Evolutionary conservation across 768 basidiomycete genomes (phyloP).

Genomic region (Termitomyces sp.): DNA sequence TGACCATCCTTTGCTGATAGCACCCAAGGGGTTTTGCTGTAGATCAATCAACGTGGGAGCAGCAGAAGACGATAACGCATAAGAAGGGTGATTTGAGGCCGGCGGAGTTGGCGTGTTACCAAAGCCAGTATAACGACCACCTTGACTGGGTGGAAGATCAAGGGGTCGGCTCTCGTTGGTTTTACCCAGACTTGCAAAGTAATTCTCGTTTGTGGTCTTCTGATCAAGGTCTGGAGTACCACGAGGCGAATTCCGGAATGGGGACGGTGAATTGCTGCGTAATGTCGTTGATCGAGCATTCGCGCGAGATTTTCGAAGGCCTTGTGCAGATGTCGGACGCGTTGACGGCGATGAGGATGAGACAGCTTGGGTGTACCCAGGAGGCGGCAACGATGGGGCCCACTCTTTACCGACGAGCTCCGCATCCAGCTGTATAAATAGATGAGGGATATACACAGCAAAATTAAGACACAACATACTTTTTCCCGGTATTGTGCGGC

Average conservation of each 20-base stretch:
- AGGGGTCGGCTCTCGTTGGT: constrained; percentile 74
- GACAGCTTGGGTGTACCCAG: constrained; percentile 30
- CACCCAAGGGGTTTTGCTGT: constrained; percentile 80
- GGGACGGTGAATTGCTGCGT: constrained; percentile 50
- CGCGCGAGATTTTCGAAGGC: constrained; percentile 83
- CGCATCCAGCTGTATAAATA: constrained; percentile 62
- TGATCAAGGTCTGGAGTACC: constrained; percentile 49
- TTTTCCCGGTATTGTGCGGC: constrained; percentile 94
- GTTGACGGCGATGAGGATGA: constrained; percentile 41
- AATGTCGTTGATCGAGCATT: constrained; percentile 48
- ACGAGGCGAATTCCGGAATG: constrained; percentile 40
- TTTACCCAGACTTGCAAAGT: constrained; percentile 78
- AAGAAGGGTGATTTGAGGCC: constrained; percentile 57
- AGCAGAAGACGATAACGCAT: constrained; percentile 68
- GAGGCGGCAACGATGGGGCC: constrained; percentile 70
- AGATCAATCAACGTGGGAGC: constrained; percentile 77
- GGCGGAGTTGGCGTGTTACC: constrained; percentile 75
- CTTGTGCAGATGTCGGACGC: constrained; percentile 71
- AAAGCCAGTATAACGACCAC: constrained; percentile 91
- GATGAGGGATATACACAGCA: constrained; percentile 11
- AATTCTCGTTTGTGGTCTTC: constrained; percentile 80
- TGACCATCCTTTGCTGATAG: constrained; percentile 93
- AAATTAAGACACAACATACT: constrained; percentile 35
- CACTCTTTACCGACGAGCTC: constrained; percentile 70
- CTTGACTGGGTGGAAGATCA: constrained; percentile 87